These are phyloP conservation scores for Pleurostoma richardsiae DNA, from an alignment of 2,329 filamentous ascomycete genomes.

Conservation along the genomic window DNA sequence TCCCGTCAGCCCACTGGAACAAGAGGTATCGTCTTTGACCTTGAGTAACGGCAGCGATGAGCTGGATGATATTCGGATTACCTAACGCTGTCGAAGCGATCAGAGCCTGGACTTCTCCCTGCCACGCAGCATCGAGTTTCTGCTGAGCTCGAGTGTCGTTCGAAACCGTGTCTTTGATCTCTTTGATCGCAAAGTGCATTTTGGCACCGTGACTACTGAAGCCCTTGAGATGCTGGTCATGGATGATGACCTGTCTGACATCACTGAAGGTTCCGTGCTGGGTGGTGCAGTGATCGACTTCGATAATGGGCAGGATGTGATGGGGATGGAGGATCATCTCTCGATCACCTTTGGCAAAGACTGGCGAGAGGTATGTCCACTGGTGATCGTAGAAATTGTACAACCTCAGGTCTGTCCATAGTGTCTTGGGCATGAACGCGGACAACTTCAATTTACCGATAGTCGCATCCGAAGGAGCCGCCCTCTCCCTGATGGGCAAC, in stretches of 20 bases:
- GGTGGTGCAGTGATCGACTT: too few species aligned
- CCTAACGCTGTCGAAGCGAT: not conserved
- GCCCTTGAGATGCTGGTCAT: not conserved
- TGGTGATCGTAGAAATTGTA: too few species aligned
- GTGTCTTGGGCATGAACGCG: too few species aligned
- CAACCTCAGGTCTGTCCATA: too few species aligned
- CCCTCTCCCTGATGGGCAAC: too few species aligned
- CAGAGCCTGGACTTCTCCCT: not conserved
- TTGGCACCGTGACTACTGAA: not conserved
- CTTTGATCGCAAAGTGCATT: not conserved
- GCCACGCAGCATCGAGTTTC: too few species aligned
- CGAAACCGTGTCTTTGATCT: not conserved
- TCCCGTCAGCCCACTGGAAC: conserved; percentile 8
- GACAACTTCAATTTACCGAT: too few species aligned
- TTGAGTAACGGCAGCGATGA: not conserved
- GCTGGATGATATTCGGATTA: not conserved
- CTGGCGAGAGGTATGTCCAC: too few species aligned
- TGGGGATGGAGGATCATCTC: too few species aligned
- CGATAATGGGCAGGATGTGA: too few species aligned
- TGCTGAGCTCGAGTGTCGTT: not conserved
- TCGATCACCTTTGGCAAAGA: too few species aligned
- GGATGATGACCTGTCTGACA: not conserved
- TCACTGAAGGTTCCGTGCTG: conserved; percentile 1
- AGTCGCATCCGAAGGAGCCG: too few species aligned
- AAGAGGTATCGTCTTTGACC: conserved; percentile 3